These are phyloP conservation scores for Cryptococcus sp. DNA, from an alignment of 1,284 basidiomycete species.

Conservation along the genomic window DNA sequence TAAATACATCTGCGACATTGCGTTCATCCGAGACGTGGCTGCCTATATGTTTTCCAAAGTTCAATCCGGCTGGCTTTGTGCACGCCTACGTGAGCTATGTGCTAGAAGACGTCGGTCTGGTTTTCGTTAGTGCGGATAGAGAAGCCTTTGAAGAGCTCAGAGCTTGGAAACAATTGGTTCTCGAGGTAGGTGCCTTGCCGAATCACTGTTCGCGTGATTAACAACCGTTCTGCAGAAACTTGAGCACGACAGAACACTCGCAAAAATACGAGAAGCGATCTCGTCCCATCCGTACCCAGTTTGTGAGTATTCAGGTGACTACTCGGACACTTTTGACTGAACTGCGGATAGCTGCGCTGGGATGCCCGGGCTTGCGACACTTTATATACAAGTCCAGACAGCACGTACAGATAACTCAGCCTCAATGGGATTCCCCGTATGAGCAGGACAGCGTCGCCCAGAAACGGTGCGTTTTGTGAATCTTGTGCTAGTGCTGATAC, in stretches of 20 bases:
- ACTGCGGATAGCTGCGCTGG: slow-evolving; percentile 59
- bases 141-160: slow-evolving; percentile 58
- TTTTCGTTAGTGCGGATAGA: slow-evolving; percentile 54
- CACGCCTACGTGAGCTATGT: slow-evolving; percentile 87
- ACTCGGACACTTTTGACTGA: neutral
- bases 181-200: slow-evolving; percentile 57
- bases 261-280: slow-evolving; percentile 38
- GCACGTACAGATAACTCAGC: slow-evolving; percentile 83
- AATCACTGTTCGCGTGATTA: neutral
- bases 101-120: slow-evolving; percentile 49
- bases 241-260: slow-evolving; percentile 62
- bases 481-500: neutral
- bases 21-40: slow-evolving; percentile 85
- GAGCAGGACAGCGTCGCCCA: slow-evolving; percentile 53
- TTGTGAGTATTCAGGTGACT: slow-evolving; percentile 29
- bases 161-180: slow-evolving; percentile 67
- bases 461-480: slow-evolving; percentile 30
- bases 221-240: slow-evolving; percentile 59
- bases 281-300: slow-evolving; percentile 48
- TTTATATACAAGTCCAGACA: slow-evolving; percentile 90
- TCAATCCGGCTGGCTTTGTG: slow-evolving; percentile 85
- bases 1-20: slow-evolving; percentile 63
- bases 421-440: slow-evolving; percentile 81
- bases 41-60: slow-evolving; percentile 93
- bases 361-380: slow-evolving; percentile 84